Percentiles rank a stretch among this genome's conserved stretches.
Conservation (phyloP, 768 basidiomycete species). For the Phlebiopsis flavidoalba region DNA sequence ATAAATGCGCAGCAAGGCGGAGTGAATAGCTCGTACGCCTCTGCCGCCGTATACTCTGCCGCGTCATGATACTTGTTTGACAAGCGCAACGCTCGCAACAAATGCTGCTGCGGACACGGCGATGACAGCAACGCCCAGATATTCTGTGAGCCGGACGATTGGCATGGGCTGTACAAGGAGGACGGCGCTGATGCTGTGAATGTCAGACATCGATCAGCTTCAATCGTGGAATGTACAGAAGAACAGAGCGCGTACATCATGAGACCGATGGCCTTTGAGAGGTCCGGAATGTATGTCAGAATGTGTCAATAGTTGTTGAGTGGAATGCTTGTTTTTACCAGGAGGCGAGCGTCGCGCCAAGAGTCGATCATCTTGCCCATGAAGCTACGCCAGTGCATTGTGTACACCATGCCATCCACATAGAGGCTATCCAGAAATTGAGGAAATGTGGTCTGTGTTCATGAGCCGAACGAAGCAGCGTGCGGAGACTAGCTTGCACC, state of each 20-base stretch:
- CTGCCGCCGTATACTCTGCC: slow-evolving; percentile 3
- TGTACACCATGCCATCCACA: slow-evolving; percentile 19
- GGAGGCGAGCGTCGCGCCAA: slow-evolving; percentile 15
- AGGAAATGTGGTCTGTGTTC: slow-evolving; percentile 6
- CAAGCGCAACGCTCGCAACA: slow-evolving; percentile 4
- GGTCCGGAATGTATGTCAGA: neutral
- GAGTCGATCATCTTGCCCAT: slow-evolving; percentile 6
- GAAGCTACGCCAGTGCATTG: slow-evolving; percentile 21
- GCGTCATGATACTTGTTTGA: slow-evolving; percentile 12
- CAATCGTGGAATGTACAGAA: neutral
- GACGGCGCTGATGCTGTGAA: slow-evolving; percentile 2
- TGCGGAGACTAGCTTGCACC: slow-evolving; percentile 2
- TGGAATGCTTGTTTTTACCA: slow-evolving; percentile 6
- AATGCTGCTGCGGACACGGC: slow-evolving; percentile 4
- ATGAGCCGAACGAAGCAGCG: slow-evolving; percentile 15
- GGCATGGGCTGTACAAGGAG: neutral
- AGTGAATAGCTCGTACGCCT: slow-evolving; percentile 8
- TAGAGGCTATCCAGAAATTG: slow-evolving; percentile 16
- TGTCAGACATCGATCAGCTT: neutral
- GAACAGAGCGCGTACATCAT: slow-evolving; percentile 5
- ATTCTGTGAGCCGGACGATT: neutral
- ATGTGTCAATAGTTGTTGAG: neutral
- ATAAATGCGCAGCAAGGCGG: no score
- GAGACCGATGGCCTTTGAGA: slow-evolving; percentile 7
- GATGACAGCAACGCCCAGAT: slow-evolving; percentile 10